Percentiles rank a stretch among this genome's conserved stretches.
These are phyloP conservation scores for Pistacia vera DNA, from an alignment of 345 rosid species.

Conservation along the genomic window DNA sequence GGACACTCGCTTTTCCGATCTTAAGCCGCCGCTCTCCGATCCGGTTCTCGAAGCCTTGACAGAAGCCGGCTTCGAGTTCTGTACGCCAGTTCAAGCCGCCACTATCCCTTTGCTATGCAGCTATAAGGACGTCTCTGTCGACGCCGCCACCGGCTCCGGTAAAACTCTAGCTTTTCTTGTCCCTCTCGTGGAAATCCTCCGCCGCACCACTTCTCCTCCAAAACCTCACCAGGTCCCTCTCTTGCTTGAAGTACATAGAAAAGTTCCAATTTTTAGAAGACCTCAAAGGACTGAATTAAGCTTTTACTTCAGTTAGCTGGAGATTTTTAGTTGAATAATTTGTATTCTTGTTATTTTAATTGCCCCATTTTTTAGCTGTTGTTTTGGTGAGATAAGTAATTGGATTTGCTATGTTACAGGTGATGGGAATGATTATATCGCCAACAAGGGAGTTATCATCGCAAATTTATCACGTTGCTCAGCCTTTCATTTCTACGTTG, in stretches of 20 bases:
- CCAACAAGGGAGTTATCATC: conserved; percentile 94
- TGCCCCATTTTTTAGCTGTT: not conserved
- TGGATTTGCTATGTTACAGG: conserved; percentile 41
- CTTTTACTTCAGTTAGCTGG: not conserved
- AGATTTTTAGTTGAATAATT: not conserved
- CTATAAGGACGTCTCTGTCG: conserved; percentile 90
- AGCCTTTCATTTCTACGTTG: conserved; percentile 77
- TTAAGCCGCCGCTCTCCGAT: conserved; percentile 65
- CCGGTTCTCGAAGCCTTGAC: conserved; percentile 60
- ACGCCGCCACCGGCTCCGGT: conserved; percentile 95
- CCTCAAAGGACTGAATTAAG: not conserved
- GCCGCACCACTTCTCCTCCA: conserved; percentile 61
- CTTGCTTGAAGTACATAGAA: not conserved
- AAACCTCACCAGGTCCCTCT: conserved; percentile 68
- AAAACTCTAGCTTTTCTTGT: conserved; percentile 88
- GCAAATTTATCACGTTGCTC: conserved; percentile 80
- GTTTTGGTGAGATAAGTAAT: not conserved
- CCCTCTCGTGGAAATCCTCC: conserved; percentile 80
- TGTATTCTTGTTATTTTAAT: not conserved
- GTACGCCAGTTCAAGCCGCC: conserved; percentile 93
- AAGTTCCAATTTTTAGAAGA: not conserved
- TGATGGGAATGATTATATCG: conserved; percentile 82
- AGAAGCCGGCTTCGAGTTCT: conserved; percentile 62
- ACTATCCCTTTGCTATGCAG: conserved; percentile 84
- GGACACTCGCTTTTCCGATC: conserved; percentile 73